A percentile compares a stretch with the other conserved stretches of the same genome.
These are phyloP conservation scores for Paulownia fortunei DNA, from an alignment of 257 asterid species.

Conservation along the genomic window DNA sequence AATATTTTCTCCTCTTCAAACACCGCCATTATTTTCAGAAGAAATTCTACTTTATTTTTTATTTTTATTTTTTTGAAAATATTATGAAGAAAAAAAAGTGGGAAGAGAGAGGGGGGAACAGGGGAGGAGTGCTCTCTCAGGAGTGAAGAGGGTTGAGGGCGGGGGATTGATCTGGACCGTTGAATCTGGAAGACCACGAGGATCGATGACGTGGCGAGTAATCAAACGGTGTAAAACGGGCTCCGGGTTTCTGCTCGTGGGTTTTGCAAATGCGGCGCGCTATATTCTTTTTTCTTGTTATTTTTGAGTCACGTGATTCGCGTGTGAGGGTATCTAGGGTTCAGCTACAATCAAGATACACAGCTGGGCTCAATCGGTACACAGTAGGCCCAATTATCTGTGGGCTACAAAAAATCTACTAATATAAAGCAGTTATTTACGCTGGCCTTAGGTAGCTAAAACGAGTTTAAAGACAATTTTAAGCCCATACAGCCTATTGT, in stretches of 20 bases:
- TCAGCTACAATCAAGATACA: neutral
- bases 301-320: slow-evolving; percentile 53
- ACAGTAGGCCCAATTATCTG: neutral
- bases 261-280: slow-evolving; percentile 50
- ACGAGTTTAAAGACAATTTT: too few species aligned
- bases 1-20: slow-evolving; percentile 55
- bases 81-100: slow-evolving; percentile 32
- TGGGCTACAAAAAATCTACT: neutral
- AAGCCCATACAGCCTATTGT: too few species aligned
- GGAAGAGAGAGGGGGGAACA: slow-evolving; percentile 44
- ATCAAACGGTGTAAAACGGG: slow-evolving; percentile 42
- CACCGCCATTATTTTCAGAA: slow-evolving; percentile 56
- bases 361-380: too few species aligned
- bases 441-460: too few species aligned
- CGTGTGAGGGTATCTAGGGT: slow-evolving; percentile 71
- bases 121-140: slow-evolving; percentile 34
- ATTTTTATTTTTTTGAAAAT: slow-evolving; percentile 10
- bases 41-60: slow-evolving; percentile 14
- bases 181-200: slow-evolving; percentile 28
- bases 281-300: slow-evolving; percentile 13
- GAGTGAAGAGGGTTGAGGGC: slow-evolving; percentile 25
- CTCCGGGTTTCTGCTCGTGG: slow-evolving; percentile 27
- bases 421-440: too few species aligned
- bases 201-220: slow-evolving; percentile 56
- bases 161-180: slow-evolving; percentile 55